Conservation (phyloP, 768 basidiomycete genomes). For the Lepiota venenata region DNA sequence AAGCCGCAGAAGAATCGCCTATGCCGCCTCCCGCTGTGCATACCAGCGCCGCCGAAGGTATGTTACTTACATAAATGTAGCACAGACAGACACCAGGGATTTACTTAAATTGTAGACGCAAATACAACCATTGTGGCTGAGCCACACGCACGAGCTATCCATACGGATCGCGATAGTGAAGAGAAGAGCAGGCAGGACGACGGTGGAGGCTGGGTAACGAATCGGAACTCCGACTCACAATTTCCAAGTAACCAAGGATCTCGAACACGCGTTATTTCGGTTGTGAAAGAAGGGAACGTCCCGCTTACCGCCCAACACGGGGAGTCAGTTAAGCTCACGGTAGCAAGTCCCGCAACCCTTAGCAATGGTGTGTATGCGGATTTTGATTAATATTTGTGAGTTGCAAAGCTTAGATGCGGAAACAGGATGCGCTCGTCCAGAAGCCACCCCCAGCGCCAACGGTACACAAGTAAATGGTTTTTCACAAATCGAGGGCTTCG, state of each 20-base stretch:
- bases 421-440: neutral
- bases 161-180: neutral
- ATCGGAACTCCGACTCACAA: neutral
- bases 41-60: neutral
- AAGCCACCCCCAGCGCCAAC: neutral
- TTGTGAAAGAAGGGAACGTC: neutral
- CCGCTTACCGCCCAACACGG: conserved; percentile 1
- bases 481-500: neutral
- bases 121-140: no score
- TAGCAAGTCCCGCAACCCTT: neutral
- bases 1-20: neutral
- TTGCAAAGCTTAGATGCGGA: neutral
- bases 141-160: no score
- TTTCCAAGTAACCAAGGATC: neutral
- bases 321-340: neutral
- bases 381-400: neutral
- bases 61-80: neutral
- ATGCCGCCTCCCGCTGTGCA: neutral
- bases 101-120: no score
- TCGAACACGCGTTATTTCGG: neutral
- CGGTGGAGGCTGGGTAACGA: conserved; percentile 4
- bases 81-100: no score
- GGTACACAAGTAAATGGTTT: neutral
- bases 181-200: neutral
- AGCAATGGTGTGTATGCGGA: neutral